Evolutionary conservation across 202 grass and related monocot genomes (phyloP).

Genomic region (Musa balbisiana): DNA sequence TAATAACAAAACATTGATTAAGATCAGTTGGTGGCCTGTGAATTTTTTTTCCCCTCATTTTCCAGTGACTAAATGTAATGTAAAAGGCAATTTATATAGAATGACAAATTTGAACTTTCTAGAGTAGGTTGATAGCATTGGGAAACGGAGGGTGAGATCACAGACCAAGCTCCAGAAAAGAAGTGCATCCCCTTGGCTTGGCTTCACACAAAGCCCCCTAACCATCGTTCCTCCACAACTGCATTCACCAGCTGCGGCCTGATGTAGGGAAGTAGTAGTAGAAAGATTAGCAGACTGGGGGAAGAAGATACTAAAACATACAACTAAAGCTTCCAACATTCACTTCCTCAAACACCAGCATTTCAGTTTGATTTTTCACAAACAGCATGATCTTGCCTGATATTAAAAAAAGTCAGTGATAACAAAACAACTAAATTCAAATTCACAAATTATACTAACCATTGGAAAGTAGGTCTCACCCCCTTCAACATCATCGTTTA

Average conservation of each 20-base stretch:
- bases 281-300: not conserved
- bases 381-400: too few species aligned
- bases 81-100: too few species aligned
- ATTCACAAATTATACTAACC: constrained; percentile 26
- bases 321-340: too few species aligned
- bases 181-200: constrained; percentile 82
- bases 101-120: too few species aligned
- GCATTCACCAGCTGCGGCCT: constrained; percentile 76
- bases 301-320: not conserved
- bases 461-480: constrained; percentile 89
- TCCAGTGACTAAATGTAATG: too few species aligned
- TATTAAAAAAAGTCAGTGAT: too few species aligned
- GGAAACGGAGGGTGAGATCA: not conserved
- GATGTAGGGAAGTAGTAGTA: not conserved
- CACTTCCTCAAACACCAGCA: too few species aligned
- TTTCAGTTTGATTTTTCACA: too few species aligned
- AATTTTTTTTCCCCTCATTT: too few species aligned
- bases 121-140: too few species aligned
- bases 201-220: constrained; percentile 78
- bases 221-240: constrained; percentile 69
- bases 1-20: not conserved
- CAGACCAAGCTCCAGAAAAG: constrained; percentile 95
- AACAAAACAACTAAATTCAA: too few species aligned
- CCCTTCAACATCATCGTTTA: constrained; percentile 86
- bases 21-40: too few species aligned